A percentile compares a stretch with the other conserved stretches of the same genome.
Evolutionary conservation across 2,329 filamentous ascomycete genomes (phyloP).

Genomic region (Salinomyces thailandicus): DNA sequence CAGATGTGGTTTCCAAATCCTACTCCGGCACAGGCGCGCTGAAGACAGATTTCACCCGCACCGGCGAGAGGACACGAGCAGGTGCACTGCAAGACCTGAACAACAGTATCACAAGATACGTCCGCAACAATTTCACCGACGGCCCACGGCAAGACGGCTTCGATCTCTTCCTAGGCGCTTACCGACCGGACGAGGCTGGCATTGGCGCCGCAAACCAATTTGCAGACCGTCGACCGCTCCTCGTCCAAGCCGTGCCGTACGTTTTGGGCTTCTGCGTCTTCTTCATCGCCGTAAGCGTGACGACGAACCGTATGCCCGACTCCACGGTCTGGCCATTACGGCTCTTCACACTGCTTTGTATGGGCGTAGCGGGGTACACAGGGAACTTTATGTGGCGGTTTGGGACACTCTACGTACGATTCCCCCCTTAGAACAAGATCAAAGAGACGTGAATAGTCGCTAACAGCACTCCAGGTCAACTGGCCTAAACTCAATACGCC

Average conservation of each 20-base stretch:
- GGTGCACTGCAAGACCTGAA: conserved; percentile 79
- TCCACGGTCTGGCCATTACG: conserved; percentile 71
- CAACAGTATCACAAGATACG: conserved; percentile 81
- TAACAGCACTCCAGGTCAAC: conserved; percentile 58
- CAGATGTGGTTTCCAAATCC: conserved; percentile 81
- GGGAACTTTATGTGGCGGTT: conserved; percentile 69
- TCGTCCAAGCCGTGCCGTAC: conserved; percentile 91
- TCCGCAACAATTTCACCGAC: conserved; percentile 88
- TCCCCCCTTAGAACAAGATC: too few relatives aligned
- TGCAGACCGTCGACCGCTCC: conserved; percentile 69
- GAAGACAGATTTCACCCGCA: conserved; percentile 97
- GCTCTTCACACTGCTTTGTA: conserved; percentile 71
- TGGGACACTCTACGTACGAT: conserved; percentile 87
- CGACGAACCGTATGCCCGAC: conserved; percentile 61
- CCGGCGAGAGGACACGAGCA: conserved; percentile 73
- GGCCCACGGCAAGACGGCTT: conserved; percentile 92
- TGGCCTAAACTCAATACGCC: conserved; percentile 95
- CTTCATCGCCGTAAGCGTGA: conserved; percentile 63
- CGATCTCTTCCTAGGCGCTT: conserved; percentile 82
- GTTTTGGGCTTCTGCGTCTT: conserved; percentile 77
- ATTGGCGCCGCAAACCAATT: conserved; percentile 67
- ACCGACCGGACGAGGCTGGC: conserved; percentile 62
- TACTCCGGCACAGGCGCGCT: conserved; percentile 95
- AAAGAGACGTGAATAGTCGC: too few relatives aligned
- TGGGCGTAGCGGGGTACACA: conserved; percentile 58